These are phyloP conservation scores for Yamadazyma epiphylla DNA, from an alignment of 1,139 yeast species.

Conservation along the genomic window DNA sequence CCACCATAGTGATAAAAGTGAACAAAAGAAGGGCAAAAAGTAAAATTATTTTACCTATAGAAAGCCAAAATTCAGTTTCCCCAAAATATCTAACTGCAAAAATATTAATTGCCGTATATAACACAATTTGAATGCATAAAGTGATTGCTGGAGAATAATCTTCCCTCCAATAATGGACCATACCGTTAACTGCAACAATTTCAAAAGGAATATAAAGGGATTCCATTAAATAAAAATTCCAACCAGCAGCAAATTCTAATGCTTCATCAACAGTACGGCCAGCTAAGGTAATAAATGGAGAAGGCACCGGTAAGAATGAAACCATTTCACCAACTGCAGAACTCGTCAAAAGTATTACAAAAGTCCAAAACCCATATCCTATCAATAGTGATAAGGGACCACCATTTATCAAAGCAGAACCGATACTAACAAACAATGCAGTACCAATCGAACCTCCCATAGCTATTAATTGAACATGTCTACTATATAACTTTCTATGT, in stretches of 20 bases:
- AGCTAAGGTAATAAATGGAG: slow-evolving; percentile 52
- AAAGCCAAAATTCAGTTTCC: slow-evolving; percentile 74
- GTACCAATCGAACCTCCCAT: too few relatives aligned
- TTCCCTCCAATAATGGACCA: slow-evolving; percentile 72
- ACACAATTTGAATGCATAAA: slow-evolving; percentile 53
- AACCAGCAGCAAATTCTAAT: slow-evolving; percentile 74
- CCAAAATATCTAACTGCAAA: slow-evolving; percentile 71
- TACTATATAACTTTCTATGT: too few relatives aligned
- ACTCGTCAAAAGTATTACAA: too few relatives aligned
- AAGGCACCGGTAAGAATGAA: slow-evolving; percentile 64
- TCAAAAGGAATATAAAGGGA: slow-evolving; percentile 78
- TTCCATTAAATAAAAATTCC: too few relatives aligned
- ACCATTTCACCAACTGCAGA: slow-evolving; percentile 83
- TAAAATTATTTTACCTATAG: slow-evolving; percentile 64
- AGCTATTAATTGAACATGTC: too few relatives aligned
- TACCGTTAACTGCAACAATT: slow-evolving; percentile 73
- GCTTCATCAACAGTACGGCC: slow-evolving; percentile 59
- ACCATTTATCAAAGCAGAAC: slow-evolving; percentile 35
- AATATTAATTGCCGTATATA: slow-evolving; percentile 59
- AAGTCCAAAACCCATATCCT: too few relatives aligned
- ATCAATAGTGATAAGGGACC: slow-evolving; percentile 45
- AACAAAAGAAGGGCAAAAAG: slow-evolving; percentile 67
- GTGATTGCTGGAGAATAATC: slow-evolving; percentile 67
- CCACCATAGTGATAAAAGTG: slow-evolving; percentile 78
- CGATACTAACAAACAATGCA: too few relatives aligned